These are phyloP conservation scores for Lactarius psammicola DNA, from an alignment of 768 basidiomycete species.

Conservation along the genomic window DNA sequence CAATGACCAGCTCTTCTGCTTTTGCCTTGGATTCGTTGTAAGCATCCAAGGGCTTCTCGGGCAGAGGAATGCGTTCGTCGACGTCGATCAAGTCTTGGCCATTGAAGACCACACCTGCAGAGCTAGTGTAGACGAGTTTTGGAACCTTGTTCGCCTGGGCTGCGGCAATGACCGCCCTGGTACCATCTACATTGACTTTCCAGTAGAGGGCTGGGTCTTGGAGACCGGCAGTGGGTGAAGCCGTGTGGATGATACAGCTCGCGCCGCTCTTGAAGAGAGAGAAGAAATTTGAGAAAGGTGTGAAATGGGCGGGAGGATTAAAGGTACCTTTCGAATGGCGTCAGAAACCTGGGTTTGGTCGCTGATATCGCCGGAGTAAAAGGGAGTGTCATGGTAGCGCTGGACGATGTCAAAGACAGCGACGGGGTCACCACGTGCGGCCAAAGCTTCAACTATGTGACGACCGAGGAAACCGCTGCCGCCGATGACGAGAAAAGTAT, in stretches of 20 bases:
- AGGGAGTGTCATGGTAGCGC: conserved; percentile 80
- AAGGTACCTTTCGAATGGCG: conserved; percentile 69
- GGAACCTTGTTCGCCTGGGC: conserved; percentile 68
- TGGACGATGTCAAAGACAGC: conserved; percentile 92
- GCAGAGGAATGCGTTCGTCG: conserved; percentile 82
- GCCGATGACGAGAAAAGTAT: conserved; percentile 88
- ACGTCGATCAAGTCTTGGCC: conserved; percentile 77
- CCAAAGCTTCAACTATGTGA: conserved; percentile 84
- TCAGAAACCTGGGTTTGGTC: conserved; percentile 67
- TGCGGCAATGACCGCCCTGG: conserved; percentile 78
- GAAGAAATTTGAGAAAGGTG: not conserved
- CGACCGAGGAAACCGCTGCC: conserved; percentile 91
- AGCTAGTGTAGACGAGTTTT: conserved; percentile 93
- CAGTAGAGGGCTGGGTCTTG: conserved; percentile 72
- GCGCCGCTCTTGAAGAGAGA: conserved; percentile 57
- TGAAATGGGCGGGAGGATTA: not conserved
- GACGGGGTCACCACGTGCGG: conserved; percentile 76
- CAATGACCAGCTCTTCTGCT: conserved; percentile 80
- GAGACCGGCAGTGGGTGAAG: conserved; percentile 72
- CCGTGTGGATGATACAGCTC: conserved; percentile 94
- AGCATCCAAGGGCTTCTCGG: conserved; percentile 74
- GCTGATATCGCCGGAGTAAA: conserved; percentile 88
- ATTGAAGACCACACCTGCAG: conserved; percentile 87
- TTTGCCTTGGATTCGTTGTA: conserved; percentile 95
- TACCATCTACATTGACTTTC: conserved; percentile 94